Evolutionary conservation across 108 stramenopile genomes (phyloP).

Genomic region (Cyclotella cryptica): DNA sequence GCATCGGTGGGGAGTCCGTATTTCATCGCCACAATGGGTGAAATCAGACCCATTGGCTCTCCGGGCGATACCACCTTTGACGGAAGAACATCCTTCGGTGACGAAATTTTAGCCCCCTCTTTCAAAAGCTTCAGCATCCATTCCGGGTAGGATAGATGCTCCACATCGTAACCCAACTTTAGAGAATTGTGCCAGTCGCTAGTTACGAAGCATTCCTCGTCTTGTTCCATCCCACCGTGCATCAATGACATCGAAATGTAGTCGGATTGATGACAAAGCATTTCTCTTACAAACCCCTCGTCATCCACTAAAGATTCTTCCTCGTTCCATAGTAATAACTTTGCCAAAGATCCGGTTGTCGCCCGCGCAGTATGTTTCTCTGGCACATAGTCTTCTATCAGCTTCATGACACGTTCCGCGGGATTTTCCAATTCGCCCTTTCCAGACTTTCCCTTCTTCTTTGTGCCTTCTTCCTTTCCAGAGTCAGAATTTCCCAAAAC

Average conservation of each 20-base stretch:
- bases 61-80: constrained; percentile 75
- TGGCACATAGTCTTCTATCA: constrained; percentile 79
- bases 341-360: constrained; percentile 88
- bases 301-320: constrained; percentile 61
- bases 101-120: constrained; percentile 58
- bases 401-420: constrained; percentile 55
- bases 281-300: constrained; percentile 51
- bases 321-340: constrained; percentile 87
- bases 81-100: constrained; percentile 57
- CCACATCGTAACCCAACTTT: constrained; percentile 93
- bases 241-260: constrained; percentile 76
- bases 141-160: constrained; percentile 63
- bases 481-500: constrained; percentile 20
- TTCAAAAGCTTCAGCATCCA: constrained; percentile 70
- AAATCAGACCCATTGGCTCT: constrained; percentile 75
- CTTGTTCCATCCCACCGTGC: constrained; percentile 42
- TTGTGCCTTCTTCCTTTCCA: not conserved
- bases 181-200: constrained; percentile 96
- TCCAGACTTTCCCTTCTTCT: not conserved
- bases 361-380: constrained; percentile 80
- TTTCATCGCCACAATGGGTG: constrained; percentile 50
- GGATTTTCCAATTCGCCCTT: constrained; percentile 5
- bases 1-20: constrained; percentile 66
- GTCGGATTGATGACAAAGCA: constrained; percentile 93
- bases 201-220: constrained; percentile 14